Conservation (phyloP, 2,329 filamentous ascomycete species). For the Bipolaris gigantea region DNA sequence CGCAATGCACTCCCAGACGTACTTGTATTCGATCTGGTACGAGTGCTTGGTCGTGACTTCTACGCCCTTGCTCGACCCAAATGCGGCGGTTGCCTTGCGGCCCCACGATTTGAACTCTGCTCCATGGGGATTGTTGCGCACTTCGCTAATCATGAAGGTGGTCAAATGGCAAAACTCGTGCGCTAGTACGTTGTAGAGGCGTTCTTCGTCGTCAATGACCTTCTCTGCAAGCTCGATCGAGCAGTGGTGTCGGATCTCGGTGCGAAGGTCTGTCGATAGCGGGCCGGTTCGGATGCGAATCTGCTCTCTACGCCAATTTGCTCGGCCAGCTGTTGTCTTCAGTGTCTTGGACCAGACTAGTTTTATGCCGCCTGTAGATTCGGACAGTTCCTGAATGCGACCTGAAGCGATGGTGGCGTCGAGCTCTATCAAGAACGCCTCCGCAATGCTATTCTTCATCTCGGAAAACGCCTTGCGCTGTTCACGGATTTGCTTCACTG, state of each 20-base stretch:
- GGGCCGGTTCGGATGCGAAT: constrained; percentile 40
- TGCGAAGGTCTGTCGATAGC: constrained; percentile 24
- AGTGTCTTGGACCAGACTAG: constrained; percentile 78
- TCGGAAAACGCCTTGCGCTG: constrained; percentile 61
- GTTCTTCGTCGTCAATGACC: constrained; percentile 73
- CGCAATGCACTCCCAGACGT: constrained; percentile 74
- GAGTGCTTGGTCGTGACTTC: constrained; percentile 86
- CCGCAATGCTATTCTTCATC: constrained; percentile 64
- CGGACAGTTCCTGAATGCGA: constrained; percentile 60
- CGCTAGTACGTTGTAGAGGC: constrained; percentile 86
- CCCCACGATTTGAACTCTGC: constrained; percentile 78
- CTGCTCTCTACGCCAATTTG: constrained; percentile 54
- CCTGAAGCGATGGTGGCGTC: constrained; percentile 66
- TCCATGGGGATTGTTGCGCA: constrained; percentile 79
- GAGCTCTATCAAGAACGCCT: constrained; percentile 67
- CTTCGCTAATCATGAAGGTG: constrained; percentile 82
- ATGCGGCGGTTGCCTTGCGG: constrained; percentile 56
- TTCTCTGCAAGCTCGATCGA: constrained; percentile 87
- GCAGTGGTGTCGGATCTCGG: constrained; percentile 61
- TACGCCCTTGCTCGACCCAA: constrained; percentile 62
- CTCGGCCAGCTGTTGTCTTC: constrained; percentile 72
- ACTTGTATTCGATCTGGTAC: constrained; percentile 92
- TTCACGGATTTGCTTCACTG: constrained; percentile 28
- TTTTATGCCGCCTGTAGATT: constrained; percentile 68
- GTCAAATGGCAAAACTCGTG: constrained; percentile 96